Percentiles rank a stretch among this genome's conserved stretches.
phyloP scores from a whole-genome alignment of 2,329 filamentous ascomycete genomes.

The Geosmithia flava region DNA sequence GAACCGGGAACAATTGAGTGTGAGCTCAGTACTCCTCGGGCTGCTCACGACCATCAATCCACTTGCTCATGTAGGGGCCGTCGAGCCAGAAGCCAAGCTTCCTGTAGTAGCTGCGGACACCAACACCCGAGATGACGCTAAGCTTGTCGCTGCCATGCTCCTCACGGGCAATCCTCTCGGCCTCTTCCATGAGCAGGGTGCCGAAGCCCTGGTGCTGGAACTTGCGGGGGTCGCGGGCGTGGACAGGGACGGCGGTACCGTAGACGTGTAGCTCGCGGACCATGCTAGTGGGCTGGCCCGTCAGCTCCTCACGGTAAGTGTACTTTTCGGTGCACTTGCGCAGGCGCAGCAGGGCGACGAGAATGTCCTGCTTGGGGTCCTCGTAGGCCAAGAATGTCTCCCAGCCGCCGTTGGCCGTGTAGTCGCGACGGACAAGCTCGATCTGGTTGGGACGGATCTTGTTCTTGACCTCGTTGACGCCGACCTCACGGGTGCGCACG shows the following conservation, averaged over 20 bases:
- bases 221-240: constrained; percentile 87
- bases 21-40: constrained; percentile 3
- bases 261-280: constrained; percentile 95
- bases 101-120: constrained; percentile 87
- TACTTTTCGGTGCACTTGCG: constrained; percentile 86
- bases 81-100: constrained; percentile 91
- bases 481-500: constrained; percentile 90
- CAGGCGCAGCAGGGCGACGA: constrained; percentile 80
- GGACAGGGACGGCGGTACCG: constrained; percentile 91
- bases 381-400: constrained; percentile 98
- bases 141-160: constrained; percentile 93
- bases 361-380: constrained; percentile 94
- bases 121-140: constrained; percentile 94
- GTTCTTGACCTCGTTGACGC: constrained; percentile 98
- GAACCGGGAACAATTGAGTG: neutral
- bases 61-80: constrained; percentile 71
- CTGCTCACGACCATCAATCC: constrained; percentile 35
- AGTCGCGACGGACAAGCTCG: constrained; percentile 87
- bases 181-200: constrained; percentile 94
- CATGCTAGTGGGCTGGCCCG: constrained; percentile 76
- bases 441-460: constrained; percentile 96
- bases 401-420: constrained; percentile 92
- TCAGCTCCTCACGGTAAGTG: constrained; percentile 82
- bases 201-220: constrained; percentile 98
- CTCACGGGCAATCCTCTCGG: constrained; percentile 84